A percentile compares a stretch with the other conserved stretches of the same genome.
Evolutionary conservation across 2,329 filamentous ascomycete genomes (phyloP).

Genomic region (Helminthosporium solani): DNA sequence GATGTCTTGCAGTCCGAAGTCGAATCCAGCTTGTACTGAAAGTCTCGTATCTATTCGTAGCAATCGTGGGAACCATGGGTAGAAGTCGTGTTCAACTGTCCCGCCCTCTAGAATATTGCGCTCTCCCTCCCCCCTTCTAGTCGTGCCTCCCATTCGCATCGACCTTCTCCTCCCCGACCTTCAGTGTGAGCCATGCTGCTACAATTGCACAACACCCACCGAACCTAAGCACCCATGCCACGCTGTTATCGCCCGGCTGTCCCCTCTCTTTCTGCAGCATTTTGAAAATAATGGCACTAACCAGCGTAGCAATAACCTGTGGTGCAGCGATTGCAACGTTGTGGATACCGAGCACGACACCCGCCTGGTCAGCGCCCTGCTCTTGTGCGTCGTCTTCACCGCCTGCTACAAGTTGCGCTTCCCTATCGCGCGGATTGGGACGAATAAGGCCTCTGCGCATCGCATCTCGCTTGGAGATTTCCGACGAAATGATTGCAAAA

Average conservation of each 20-base stretch:
- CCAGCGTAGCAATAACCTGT: slow-evolving; percentile 85
- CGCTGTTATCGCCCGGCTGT: slow-evolving; percentile 79
- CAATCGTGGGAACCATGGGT: neutral
- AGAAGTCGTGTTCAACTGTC: neutral
- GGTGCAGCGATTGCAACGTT: slow-evolving; percentile 92
- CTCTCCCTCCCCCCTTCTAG: neutral
- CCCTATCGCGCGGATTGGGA: slow-evolving; percentile 37
- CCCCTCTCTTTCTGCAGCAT: slow-evolving; percentile 85
- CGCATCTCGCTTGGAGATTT: slow-evolving; percentile 81
- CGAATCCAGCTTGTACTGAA: neutral
- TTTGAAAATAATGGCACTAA: slow-evolving; percentile 81
- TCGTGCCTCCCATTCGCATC: slow-evolving; percentile 5
- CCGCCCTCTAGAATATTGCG: neutral
- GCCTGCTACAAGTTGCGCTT: slow-evolving; percentile 43
- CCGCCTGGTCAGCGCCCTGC: slow-evolving; percentile 70
- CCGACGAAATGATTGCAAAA: slow-evolving; percentile 90
- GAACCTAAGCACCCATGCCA: slow-evolving; percentile 81
- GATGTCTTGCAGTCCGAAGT: neutral
- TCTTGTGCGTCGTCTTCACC: slow-evolving; percentile 57
- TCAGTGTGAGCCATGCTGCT: slow-evolving; percentile 71
- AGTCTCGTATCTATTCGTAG: neutral
- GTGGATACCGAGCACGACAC: slow-evolving; percentile 90
- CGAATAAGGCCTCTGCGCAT: slow-evolving; percentile 55
- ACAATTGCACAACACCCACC: slow-evolving; percentile 77
- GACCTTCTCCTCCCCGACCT: slow-evolving; percentile 62